A percentile compares a stretch with the other conserved stretches of the same genome.
Evolutionary conservation across 2,329 filamentous ascomycete species (phyloP).

Genomic region (Aspergillus uvarum): DNA sequence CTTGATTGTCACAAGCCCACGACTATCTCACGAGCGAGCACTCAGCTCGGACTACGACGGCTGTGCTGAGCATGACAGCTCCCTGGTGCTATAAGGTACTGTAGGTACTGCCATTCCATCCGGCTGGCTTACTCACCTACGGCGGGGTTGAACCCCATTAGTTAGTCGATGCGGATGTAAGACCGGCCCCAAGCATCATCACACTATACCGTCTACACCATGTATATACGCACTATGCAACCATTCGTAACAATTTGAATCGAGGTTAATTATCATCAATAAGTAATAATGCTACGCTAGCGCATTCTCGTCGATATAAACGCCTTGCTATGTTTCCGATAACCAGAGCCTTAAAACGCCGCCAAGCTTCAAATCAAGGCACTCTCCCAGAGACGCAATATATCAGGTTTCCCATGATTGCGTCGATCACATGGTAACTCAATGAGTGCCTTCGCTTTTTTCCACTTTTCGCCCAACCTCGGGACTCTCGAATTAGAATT

Average conservation of each 20-base stretch:
- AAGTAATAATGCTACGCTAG: not conserved
- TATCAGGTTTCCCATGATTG: not conserved
- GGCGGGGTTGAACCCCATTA: no score
- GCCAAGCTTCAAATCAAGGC: not conserved
- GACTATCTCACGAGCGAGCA: no score
- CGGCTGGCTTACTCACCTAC: no score
- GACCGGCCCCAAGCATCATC: no score
- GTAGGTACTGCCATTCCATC: not conserved
- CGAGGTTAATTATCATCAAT: not conserved
- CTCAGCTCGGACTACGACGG: no score
- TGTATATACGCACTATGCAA: no score
- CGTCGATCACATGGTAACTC: not conserved
- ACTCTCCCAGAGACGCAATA: not conserved
- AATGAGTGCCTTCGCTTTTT: not conserved
- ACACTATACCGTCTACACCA: not conserved
- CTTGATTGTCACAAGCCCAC: not conserved
- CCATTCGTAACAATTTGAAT: not conserved
- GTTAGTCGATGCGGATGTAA: no score
- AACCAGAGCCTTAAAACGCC: not conserved
- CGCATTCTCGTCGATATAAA: not conserved
- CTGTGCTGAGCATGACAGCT: no score
- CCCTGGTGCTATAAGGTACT: not conserved
- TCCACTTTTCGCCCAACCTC: not conserved
- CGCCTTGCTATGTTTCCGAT: constrained; percentile 1
- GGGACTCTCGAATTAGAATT: not conserved